phyloP scores from a whole-genome alignment of 2,329 filamentous ascomycete species.

The Phaeosphaeriaceae sp. region DNA sequence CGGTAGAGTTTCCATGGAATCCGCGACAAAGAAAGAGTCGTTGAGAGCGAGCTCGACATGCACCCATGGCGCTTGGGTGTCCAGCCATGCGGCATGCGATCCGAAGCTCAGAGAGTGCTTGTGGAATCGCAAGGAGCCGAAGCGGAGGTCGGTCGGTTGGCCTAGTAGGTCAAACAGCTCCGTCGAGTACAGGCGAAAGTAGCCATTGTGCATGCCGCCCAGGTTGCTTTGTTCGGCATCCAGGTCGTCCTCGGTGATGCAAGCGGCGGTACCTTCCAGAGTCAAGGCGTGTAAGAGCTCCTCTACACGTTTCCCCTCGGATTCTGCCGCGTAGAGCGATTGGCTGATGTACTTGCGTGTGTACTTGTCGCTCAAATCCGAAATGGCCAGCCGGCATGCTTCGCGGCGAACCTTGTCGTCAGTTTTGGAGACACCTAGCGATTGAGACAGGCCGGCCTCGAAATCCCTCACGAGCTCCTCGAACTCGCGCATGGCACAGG shows the following conservation, averaged over 20 bases:
- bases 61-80: slow-evolving; percentile 16
- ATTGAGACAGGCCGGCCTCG: slow-evolving; percentile 39
- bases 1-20: slow-evolving; percentile 44
- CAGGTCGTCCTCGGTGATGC: slow-evolving; percentile 11
- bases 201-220: slow-evolving; percentile 39
- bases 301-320: slow-evolving; percentile 39
- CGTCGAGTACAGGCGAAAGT: slow-evolving; percentile 46
- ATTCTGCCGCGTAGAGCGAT: slow-evolving; percentile 37
- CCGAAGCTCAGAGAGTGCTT: slow-evolving; percentile 9
- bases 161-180: slow-evolving; percentile 45
- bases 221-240: slow-evolving; percentile 6
- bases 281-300: slow-evolving; percentile 34
- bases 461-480: slow-evolving; percentile 38
- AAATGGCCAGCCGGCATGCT: slow-evolving; percentile 42
- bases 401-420: slow-evolving; percentile 32
- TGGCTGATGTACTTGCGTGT: slow-evolving; percentile 41
- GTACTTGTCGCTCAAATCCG: slow-evolving; percentile 40
- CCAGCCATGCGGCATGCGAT: not conserved
- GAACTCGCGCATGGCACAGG: slow-evolving; percentile 44
- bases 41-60: slow-evolving; percentile 43
- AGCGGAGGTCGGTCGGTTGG: slow-evolving; percentile 43
- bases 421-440: slow-evolving; percentile 24
- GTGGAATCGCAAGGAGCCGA: slow-evolving; percentile 46
- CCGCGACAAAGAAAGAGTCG: slow-evolving; percentile 42
- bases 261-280: slow-evolving; percentile 8